Evolutionary conservation across 768 basidiomycete genomes (phyloP), one percentile per base, ranked within the genome.

Genomic region (Boletus huronensis): DNA sequence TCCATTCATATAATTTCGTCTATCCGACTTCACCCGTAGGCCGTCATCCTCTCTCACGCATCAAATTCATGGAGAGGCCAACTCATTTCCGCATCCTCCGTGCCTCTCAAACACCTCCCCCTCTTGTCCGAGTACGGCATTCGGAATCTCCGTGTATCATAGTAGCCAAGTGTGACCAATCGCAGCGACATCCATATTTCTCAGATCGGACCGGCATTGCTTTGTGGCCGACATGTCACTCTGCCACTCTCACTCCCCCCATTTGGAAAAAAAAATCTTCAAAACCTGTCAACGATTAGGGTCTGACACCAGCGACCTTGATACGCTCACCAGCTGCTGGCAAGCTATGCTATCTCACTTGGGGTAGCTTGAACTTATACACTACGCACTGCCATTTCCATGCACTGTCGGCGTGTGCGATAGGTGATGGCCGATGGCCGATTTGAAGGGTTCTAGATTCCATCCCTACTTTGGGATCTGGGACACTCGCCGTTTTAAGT

Each of bases 11-110:
- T 2, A 38, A 1, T n/a, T 19, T 38, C 36, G 19, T 48, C 35
- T 45, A 14, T 35, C 50, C 55, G 55, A 57, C 21, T 57, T 23
- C 29, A 28, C 46, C 54, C 54, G 54, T 29, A 17, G n/a, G 3
- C 32, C 36, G 16, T 6, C 38, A 2, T n/a, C 31, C 26, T 52
- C 21, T 51, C 49, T 25, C 31, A 29, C 40, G 36, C 36, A 4
- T 38, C 31, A 10, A 40, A 35, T 28, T 17, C 29, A 17, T 10
- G 19, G n/a, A 40, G 19, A 6, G 39, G 17, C n/a, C n/a, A n/a
- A 14, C 21, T 16, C 28, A 0, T n/a, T 23, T 34, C 13, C 28
- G 13, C 14, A 1, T 21, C n/a, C 19, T 46, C 44, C 48, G n/a
- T 26, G 23, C 14, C 25, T 42, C 25, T 25, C 26, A 42, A 42